Evolutionary conservation across 345 rosid species (phyloP).

Genomic region (Noccaea caerulescens): DNA sequence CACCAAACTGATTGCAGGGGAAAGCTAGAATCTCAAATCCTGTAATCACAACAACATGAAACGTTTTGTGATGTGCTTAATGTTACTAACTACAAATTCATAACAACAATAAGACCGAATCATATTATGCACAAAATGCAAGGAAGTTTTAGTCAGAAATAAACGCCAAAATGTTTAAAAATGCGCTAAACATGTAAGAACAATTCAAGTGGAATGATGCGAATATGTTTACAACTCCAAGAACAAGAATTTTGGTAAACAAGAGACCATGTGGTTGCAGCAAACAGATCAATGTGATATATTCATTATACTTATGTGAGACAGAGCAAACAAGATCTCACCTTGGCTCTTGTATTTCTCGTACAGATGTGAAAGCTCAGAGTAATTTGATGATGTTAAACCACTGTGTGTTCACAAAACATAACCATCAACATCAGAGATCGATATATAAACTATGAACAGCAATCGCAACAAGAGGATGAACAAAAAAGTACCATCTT

Average conservation of each 20-base stretch:
- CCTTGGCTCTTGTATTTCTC: constrained; percentile 95
- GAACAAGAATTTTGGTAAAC: not conserved
- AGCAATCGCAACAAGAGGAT: not conserved
- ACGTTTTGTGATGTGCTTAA: not conserved
- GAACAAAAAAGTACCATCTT: constrained; percentile 58
- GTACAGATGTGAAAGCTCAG: constrained; percentile 78
- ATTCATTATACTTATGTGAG: not conserved
- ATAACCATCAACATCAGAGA: constrained; percentile 16
- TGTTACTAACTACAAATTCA: not conserved
- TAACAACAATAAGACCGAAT: not conserved
- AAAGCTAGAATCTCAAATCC: constrained; percentile 91
- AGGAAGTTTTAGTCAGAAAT: not conserved
- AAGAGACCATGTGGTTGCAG: not conserved
- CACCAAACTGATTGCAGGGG: constrained; percentile 93
- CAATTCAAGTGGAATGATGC: not conserved
- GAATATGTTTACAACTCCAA: not conserved
- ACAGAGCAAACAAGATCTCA: constrained; percentile 26
- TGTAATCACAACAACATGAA: constrained; percentile 36
- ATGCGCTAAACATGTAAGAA: not conserved
- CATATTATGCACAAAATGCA: not conserved
- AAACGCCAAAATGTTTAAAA: not conserved
- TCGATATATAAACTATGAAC: not conserved
- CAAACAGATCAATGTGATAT: not conserved
- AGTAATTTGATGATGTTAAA: constrained; percentile 82
- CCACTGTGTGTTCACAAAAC: constrained; percentile 57